Evolutionary conservation across 1,139 yeast species (phyloP).

Genomic region (Blastobotrys apis): DNA sequence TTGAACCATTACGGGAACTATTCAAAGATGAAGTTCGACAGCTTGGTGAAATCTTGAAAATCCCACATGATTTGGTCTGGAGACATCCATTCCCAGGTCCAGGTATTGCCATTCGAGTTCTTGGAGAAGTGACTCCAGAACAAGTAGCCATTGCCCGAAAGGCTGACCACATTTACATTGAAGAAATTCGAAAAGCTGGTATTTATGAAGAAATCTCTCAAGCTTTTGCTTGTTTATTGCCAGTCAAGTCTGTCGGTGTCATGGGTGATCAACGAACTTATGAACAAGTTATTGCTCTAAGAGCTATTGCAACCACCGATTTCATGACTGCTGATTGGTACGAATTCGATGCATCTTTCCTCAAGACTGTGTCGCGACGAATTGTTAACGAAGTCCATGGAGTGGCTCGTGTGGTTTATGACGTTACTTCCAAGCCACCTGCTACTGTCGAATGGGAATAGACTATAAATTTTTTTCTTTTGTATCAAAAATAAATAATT

Average conservation of each 20-base stretch:
- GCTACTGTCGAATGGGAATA: conserved; percentile 99
- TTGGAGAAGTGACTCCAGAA: conserved; percentile 90
- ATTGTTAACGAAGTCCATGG: conserved; percentile 98
- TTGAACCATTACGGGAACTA: conserved; percentile 96
- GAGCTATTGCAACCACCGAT: conserved; percentile 96
- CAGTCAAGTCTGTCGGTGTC: conserved; percentile 98
- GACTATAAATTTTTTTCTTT: conserved; percentile 14
- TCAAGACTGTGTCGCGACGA: conserved; percentile 90
- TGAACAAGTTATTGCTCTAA: conserved; percentile 96
- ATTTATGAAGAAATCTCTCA: conserved; percentile 89
- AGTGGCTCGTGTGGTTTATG: conserved; percentile 98
- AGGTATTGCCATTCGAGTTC: conserved; percentile 96
- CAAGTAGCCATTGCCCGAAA: conserved; percentile 96
- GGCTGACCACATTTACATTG: conserved; percentile 93
- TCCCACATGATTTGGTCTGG: conserved; percentile 97
- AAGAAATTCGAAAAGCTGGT: conserved; percentile 91
- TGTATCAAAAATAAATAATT: too few species aligned
- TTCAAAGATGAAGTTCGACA: conserved; percentile 98
- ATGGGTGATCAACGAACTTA: conserved; percentile 99
- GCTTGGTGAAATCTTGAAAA: conserved; percentile 89
- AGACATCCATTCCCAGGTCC: conserved; percentile 99
- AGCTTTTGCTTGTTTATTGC: conserved; percentile 95
- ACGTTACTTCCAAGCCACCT: conserved; percentile 97
- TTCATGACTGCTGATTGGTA: conserved; percentile 99
- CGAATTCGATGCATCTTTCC: conserved; percentile 86